Base-by-base conservation (phyloP, 2,329 filamentous ascomycete species). In the Ascochyta pisi region DNA sequence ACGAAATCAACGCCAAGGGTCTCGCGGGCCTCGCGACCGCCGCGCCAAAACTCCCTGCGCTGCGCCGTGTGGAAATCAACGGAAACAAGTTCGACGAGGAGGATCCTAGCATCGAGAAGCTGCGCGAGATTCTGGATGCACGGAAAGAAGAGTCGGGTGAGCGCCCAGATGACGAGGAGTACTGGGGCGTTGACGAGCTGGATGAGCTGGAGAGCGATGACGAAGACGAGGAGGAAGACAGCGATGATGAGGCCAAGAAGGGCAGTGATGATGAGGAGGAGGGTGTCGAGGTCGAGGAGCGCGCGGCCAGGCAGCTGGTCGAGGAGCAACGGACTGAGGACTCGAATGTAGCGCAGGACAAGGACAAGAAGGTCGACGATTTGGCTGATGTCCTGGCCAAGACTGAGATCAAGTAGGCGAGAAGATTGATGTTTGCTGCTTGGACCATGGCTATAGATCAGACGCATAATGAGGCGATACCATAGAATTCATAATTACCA, bases 1-100 rank as follows among this genome's bases (percentile, higher is more conserved):
- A 98, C 79, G 95, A 99, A 64, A 95, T 99, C 71, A 92, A 90
- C 37, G 82, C 88, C 0, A 83, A 86, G 54, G 90, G 89, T 16
- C 77, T 98, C 45, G 87, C 90, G 71, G 84, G 83, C 3, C 82
- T 99, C 50, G 84, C 88, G 3, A 79, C 84, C 19, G 91, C 90
- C 3, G 87, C 87, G 4, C 59, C 61, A 0, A 79, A 83, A 8
- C 83, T 99, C 8, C 92, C 92, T 1, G 84, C 84, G 12, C 80
- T 99, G 63, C 89, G 89, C 78, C 88, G 93, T 68, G 86, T 99
- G 45, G 95, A 98, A 78, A 81, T 99, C 64, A 98, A 99, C 74
- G 95, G 95, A 46, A 99, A 99, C 81, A 95, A 92, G 73, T 96
- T 99, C 67, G 81, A 84, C 8, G 93, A 97, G 75, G 92, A 96